These are phyloP conservation scores for Aspergillus luchuensis DNA, from an alignment of 2,329 filamentous ascomycete genomes.

Conservation along the genomic window DNA sequence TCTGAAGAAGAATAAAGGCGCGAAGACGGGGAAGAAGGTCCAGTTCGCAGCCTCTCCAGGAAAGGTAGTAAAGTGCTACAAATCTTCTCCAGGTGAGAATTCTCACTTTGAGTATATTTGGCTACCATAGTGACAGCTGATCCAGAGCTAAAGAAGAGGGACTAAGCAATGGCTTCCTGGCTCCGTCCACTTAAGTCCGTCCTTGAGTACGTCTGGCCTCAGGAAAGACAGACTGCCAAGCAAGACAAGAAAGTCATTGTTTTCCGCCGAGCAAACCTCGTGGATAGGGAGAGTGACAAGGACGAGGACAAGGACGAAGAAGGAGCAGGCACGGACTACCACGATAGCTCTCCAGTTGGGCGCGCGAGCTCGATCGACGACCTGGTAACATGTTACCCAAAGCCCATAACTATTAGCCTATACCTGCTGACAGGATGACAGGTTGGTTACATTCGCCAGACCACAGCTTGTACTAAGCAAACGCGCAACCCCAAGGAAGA, in stretches of 20 bases:
- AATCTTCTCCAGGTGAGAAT: not conserved
- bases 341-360: not conserved
- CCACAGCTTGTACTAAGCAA: slow-evolving; percentile 18
- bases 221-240: not conserved
- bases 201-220: not conserved
- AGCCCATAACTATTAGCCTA: not conserved
- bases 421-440: not conserved
- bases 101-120: not conserved
- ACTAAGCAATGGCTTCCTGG: not conserved
- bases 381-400: slow-evolving; percentile 10
- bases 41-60: not conserved
- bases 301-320: not conserved
- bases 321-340: not conserved
- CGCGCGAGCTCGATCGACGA: slow-evolving; percentile 10
- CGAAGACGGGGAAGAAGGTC: not conserved
- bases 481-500: not conserved
- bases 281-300: not conserved
- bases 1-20: not conserved
- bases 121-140: not conserved
- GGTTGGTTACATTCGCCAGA: slow-evolving; percentile 19
- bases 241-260: not conserved
- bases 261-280: not conserved
- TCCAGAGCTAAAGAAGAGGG: not conserved
- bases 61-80: not conserved
- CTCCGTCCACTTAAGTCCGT: not conserved